Base-by-base conservation (phyloP, 345 rosid species). In the Bruguiera gymnorhiza region DNA sequence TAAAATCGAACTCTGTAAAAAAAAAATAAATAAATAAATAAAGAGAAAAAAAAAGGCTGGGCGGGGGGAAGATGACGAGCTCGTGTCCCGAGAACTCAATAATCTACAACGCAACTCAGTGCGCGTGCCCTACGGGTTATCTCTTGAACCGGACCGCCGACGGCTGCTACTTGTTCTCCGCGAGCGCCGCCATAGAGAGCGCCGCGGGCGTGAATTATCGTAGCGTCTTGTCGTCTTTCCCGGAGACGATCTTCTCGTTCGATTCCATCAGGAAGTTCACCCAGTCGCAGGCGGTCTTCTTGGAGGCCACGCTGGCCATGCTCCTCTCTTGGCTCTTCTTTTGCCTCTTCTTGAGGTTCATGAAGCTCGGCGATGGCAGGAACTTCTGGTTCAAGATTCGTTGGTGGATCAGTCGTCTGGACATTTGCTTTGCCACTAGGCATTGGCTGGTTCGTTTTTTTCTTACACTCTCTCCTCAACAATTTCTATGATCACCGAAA, bases 401-500 rank as follows among this genome's bases (percentile, higher is more conserved):
- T 57, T 95, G 99, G 97, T 92, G 96, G 97, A 78, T 95, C 79
- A 88, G 96, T 79, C 80, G 99, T 5, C 74, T 95, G 57, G 99
- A 95, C 72, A 68, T 95, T 79, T 85, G 90, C 84, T 95, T 88
- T 74, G 79, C 99, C 73, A 95, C 97, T 23, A 76, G 97, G 69
- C 99, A 95, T 81, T 95, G 97, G 97, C 92, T 92, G 81, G 99
- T 94, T 61, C 78, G 80, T 83, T 13, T 64, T 43, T 58, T 20
- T 31, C 16, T 69, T 19, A 18, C 13, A 34, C 34, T 11, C 6
- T 31, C 18, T 16, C 21, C 21, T 60, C 24, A 5, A 54, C 24
- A 5, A 54, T 6, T 58, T 58, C 4, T 8, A 60, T 59, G 27
- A 59, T 15, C 26, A 26, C 50, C 16, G 10, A 39, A 39, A 9